Evolutionary conservation across 2,329 filamentous ascomycete genomes (phyloP).

Genomic region (Hypoxylon sp.): DNA sequence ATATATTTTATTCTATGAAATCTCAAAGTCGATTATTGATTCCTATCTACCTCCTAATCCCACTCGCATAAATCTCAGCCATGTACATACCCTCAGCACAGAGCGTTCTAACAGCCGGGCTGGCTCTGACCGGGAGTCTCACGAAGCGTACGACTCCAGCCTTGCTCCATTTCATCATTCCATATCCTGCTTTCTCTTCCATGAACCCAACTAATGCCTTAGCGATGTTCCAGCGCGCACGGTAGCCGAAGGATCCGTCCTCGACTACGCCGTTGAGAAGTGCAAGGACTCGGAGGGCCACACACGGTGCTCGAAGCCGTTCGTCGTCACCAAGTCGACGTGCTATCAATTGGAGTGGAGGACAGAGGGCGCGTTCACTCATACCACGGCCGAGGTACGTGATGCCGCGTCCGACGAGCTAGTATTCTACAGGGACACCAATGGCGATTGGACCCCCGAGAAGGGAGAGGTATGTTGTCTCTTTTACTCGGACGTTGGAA

Average conservation of each 20-base stretch:
- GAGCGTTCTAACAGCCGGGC: slow-evolving; percentile 50
- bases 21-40: background rate
- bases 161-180: background rate
- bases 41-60: background rate
- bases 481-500: background rate
- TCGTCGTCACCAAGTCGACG: slow-evolving; percentile 56
- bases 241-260: slow-evolving; percentile 55
- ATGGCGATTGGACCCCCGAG: slow-evolving; percentile 62
- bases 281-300: slow-evolving; percentile 59
- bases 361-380: slow-evolving; percentile 59
- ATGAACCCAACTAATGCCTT: slow-evolving; percentile 2
- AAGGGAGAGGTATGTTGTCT: slow-evolving; percentile 58
- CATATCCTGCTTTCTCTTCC: background rate
- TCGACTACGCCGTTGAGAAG: slow-evolving; percentile 61
- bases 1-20: background rate
- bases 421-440: slow-evolving; percentile 62
- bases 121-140: slow-evolving; percentile 48
- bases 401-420: slow-evolving; percentile 57
- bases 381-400: slow-evolving; percentile 53
- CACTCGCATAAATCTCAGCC: slow-evolving; percentile 4
- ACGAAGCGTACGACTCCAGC: slow-evolving; percentile 44
- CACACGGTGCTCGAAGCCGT: slow-evolving; percentile 59
- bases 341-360: slow-evolving; percentile 61
- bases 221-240: slow-evolving; percentile 41
- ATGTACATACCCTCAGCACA: slow-evolving; percentile 54